Evolutionary conservation across 2,329 filamentous ascomycete genomes (phyloP), one percentile per base, ranked within the genome.

Genomic region (Periconia macrospinosa): DNA sequence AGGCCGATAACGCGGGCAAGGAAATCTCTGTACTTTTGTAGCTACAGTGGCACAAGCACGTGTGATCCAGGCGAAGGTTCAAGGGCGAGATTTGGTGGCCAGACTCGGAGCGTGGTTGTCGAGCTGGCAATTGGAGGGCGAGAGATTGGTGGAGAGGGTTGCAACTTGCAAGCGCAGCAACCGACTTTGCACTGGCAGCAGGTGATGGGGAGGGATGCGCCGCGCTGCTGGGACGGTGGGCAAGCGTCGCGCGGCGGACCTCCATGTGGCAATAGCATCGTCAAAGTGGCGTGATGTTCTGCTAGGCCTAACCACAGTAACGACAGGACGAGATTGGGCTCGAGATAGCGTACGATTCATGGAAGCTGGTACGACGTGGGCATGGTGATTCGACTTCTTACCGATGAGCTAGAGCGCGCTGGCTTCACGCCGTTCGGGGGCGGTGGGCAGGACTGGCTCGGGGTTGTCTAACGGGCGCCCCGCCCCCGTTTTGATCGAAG

Each of bases 241-340:
- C 18, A 37, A 37, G 23, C 8, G 23, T 27, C 23, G 33, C 23
- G 33, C 33, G 33, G 33, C 33, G 33, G 33, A 7, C 52, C 23
- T 37, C 40, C 52, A 57, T 52, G 58, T 53, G 56, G 55, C 55
- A 47, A 47, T n/a, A 11, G 30, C 19, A 2, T 37, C 33, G 43
- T 15, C 27, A 55, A 53, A 52, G 51, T 60, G 53, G 55, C 51
- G 47, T 58, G 55, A 58, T 54, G 47, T 37, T 13, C 33, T 37
- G 11, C 11, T 37, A 10, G 6, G 33, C 11, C 11, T 13, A 37
- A n/a, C 11, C 33, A 37, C 14, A 48, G 6, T 13, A 37, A n/a
- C 11, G 5, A 37, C 14, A 48, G 6, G 47, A 41, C 40, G 40
- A 23, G 20, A 27, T 15, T n/a, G 13, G 45, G n/a, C 13, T 35